These are phyloP conservation scores for Eugenia klotzschiana DNA, from an alignment of 441 rosid genomes.

Conservation along the genomic window DNA sequence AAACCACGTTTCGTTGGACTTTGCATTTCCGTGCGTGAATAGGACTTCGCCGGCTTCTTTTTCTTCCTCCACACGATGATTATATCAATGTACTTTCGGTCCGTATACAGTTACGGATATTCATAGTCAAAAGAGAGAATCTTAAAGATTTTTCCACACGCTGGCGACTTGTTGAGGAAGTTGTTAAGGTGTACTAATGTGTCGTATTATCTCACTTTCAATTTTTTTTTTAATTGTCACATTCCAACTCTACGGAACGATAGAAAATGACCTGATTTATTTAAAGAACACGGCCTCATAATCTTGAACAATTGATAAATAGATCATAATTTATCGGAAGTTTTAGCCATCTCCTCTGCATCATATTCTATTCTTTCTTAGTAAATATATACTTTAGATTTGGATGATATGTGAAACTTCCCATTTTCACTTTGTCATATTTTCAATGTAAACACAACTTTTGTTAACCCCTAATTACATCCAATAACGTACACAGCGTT, in stretches of 20 bases:
- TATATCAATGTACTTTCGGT: no score
- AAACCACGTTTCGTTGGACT: neutral
- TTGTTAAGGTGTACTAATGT: accelerated
- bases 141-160: neutral
- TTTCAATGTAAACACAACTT: no score
- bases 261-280: neutral
- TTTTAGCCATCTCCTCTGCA: no score
- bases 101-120: neutral
- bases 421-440: no score
- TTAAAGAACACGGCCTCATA: neutral
- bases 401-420: no score
- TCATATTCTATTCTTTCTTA: no score
- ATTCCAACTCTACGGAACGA: neutral
- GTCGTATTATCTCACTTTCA: accelerated
- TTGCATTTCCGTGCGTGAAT: neutral
- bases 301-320: neutral
- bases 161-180: neutral
- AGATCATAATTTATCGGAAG: no score
- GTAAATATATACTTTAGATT: no score
- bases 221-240: neutral
- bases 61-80: neutral
- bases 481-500: no score
- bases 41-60: neutral
- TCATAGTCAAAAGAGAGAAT: neutral
- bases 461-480: no score